Evolutionary conservation across 306 rosid species (phyloP).

Genomic region (Acacia melanoxylon): DNA sequence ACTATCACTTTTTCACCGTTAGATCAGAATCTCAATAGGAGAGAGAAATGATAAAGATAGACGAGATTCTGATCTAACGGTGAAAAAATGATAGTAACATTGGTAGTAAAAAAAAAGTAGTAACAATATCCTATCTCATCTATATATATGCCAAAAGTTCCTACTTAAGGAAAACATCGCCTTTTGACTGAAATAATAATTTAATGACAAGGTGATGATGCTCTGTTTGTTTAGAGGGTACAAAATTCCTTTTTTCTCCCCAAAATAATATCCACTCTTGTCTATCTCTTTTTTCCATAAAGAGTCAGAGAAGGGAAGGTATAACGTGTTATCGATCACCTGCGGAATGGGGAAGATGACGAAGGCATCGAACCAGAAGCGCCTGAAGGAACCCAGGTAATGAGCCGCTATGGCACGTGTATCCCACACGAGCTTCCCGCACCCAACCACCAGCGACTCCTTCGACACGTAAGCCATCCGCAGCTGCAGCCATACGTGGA

Average conservation of each 20-base stretch:
- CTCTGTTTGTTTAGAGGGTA: neutral
- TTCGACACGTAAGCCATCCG: constrained; percentile 81
- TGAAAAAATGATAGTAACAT: too few species aligned
- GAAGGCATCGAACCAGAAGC: constrained; percentile 93
- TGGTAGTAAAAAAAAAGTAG: too few species aligned
- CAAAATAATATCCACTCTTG: neutral
- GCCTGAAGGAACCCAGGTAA: constrained; percentile 59
- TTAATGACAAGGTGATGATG: neutral
- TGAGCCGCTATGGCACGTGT: constrained; percentile 77
- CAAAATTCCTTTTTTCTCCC: too few species aligned
- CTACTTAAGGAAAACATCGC: neutral
- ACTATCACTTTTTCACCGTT: too few species aligned
- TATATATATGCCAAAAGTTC: too few species aligned
- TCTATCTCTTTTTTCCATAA: neutral
- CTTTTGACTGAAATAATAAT: neutral
- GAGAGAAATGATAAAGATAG: too few species aligned
- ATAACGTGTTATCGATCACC: neutral
- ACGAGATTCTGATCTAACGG: too few species aligned
- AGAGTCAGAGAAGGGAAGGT: neutral
- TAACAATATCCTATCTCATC: too few species aligned
- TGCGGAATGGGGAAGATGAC: constrained; percentile 45
- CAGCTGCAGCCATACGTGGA: constrained; percentile 85
- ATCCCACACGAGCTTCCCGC: constrained; percentile 98
- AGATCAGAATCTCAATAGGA: too few species aligned
- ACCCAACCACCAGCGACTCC: constrained; percentile 88